Percentiles rank a stretch among this genome's conserved stretches.
Evolutionary conservation across 1,284 basidiomycete genomes (phyloP).

Genomic region (Amylostereum areolatum): DNA sequence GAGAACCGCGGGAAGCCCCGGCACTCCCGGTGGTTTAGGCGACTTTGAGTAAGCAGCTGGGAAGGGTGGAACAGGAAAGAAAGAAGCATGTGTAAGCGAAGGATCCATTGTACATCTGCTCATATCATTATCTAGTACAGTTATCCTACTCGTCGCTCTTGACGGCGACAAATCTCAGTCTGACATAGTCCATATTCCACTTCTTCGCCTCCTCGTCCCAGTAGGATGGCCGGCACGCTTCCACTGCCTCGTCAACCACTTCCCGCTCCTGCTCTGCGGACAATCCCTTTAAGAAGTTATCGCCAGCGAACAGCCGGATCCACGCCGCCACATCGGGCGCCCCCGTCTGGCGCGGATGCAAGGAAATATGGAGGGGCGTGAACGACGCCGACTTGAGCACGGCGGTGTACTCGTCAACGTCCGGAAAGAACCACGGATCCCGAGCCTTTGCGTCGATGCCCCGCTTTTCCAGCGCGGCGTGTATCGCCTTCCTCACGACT

Average conservation of each 20-base stretch:
- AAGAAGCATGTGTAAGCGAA: too few species aligned
- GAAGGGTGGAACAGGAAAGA: too few species aligned
- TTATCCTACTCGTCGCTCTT: conserved; percentile 1
- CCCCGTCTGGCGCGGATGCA: conserved; percentile 67
- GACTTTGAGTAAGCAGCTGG: conserved; percentile 7
- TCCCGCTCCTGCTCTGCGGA: conserved; percentile 45
- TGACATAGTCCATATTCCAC: conserved; percentile 62
- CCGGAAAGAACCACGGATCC: conserved; percentile 86
- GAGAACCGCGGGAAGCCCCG: conserved; percentile 71
- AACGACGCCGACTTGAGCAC: conserved; percentile 55
- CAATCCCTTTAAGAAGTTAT: conserved; percentile 48
- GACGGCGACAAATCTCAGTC: conserved; percentile 50
- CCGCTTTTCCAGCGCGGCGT: conserved; percentile 45
- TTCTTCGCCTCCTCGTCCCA: conserved; percentile 53
- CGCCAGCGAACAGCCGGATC: conserved; percentile 62
- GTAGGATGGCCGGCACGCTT: conserved; percentile 55
- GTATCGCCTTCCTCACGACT: conserved; percentile 61
- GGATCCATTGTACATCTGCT: too few species aligned
- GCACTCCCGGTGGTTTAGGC: conserved; percentile 46
- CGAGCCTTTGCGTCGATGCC: conserved; percentile 52
- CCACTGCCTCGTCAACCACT: conserved; percentile 62
- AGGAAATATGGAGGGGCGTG: conserved; percentile 44
- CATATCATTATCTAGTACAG: neutral
- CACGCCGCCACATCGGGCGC: conserved; percentile 62
- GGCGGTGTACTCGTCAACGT: conserved; percentile 59